phyloP scores from a whole-genome alignment of 306 rosid genomes.

The Quercus berberidifolia region DNA sequence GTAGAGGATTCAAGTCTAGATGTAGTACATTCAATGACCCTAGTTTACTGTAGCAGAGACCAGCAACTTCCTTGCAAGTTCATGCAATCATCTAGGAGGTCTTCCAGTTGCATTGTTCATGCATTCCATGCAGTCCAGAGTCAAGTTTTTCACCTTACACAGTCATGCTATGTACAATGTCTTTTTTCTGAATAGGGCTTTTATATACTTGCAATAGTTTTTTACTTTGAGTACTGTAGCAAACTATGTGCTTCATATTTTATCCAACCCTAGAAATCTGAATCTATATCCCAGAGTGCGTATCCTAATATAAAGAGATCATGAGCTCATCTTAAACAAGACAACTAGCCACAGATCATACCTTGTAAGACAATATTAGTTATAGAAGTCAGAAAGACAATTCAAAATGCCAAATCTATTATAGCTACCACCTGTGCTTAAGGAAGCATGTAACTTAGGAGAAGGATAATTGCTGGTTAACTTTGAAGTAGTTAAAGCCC shows the following conservation, averaged over 20 bases:
- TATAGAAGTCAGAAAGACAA: not conserved
- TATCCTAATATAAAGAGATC: not conserved
- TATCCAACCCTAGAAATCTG: not conserved
- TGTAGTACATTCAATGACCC: not conserved
- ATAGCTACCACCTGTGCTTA: conserved; percentile 52
- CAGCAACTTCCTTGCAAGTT: not conserved
- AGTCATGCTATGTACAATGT: too few relatives aligned
- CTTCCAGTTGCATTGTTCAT: not conserved
- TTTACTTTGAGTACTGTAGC: not conserved
- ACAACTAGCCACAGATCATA: not conserved
- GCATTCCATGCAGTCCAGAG: too few relatives aligned
- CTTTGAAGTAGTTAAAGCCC: conserved; percentile 55
- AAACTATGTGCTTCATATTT: not conserved
- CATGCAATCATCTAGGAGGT: not conserved
- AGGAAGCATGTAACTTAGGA: conserved; percentile 51
- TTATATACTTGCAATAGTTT: too few relatives aligned
- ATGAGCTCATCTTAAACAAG: not conserved
- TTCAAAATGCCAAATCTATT: not conserved
- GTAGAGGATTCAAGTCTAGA: not conserved
- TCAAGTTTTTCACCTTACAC: too few relatives aligned
- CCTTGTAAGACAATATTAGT: not conserved
- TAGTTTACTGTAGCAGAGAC: not conserved
- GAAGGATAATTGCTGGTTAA: conserved; percentile 48
- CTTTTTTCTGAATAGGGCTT: too few relatives aligned
- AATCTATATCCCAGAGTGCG: not conserved